Conservation (phyloP, 176 grass and related monocot species). For the Pontederia paniculata region DNA sequence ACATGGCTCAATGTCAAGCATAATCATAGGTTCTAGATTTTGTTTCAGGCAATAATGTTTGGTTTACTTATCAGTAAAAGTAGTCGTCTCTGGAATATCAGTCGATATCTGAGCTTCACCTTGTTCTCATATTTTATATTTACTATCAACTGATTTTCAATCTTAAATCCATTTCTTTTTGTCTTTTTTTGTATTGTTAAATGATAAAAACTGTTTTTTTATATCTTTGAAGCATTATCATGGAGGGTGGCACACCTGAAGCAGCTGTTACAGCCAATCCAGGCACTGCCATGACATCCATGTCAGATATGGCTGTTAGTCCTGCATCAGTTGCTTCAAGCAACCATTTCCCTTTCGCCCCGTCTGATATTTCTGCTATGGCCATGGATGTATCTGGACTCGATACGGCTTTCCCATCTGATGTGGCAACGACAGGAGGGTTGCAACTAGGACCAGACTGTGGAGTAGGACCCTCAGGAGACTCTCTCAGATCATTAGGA, state of each 20-base stretch:
- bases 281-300: conserved; percentile 44
- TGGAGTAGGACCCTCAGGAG: conserved; percentile 53
- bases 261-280: conserved; percentile 32
- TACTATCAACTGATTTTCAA: background rate
- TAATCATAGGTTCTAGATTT: too few species aligned
- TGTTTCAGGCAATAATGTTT: too few species aligned
- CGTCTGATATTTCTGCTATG: conserved; percentile 77
- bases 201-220: conserved; percentile 5
- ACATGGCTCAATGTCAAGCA: too few species aligned
- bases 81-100: too few species aligned
- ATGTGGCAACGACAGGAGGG: conserved; percentile 36
- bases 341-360: conserved; percentile 79
- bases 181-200: background rate
- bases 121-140: too few species aligned
- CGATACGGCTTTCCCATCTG: conserved; percentile 60
- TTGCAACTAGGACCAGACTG: conserved; percentile 71
- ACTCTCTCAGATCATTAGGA: conserved; percentile 67
- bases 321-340: conserved; percentile 80
- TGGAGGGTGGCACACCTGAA: conserved; percentile 42
- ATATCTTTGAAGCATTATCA: conserved; percentile 48
- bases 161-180: background rate
- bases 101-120: too few species aligned
- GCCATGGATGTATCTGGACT: conserved; percentile 66
- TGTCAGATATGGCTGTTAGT: conserved; percentile 80
- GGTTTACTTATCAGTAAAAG: too few species aligned